phyloP scores from a whole-genome alignment of 1,284 basidiomycete species.

The Melampsora americana region DNA sequence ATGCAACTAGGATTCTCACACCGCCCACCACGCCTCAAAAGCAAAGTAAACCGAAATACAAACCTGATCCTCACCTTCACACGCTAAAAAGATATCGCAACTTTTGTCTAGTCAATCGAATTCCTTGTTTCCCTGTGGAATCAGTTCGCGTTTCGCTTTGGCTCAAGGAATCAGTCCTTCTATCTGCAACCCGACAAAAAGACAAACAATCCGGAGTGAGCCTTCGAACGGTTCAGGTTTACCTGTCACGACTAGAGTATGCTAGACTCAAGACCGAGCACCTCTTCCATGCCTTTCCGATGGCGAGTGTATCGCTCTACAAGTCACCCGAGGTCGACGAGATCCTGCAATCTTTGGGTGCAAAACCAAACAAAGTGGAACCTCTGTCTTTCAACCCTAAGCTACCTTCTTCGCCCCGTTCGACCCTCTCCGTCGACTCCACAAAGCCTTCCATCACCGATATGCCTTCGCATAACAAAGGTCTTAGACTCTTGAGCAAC shows the following conservation, averaged over 20 bases:
- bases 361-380: background rate
- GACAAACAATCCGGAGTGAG: slow-evolving; percentile 30
- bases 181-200: slow-evolving; percentile 18
- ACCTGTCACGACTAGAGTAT: slow-evolving; percentile 42
- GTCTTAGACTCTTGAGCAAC: background rate
- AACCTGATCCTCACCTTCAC: slow-evolving; percentile 42
- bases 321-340: slow-evolving; percentile 19
- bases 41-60: background rate
- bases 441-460: background rate
- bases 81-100: slow-evolving; percentile 33
- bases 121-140: slow-evolving; percentile 37
- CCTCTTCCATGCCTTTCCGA: slow-evolving; percentile 9
- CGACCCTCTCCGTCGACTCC: background rate
- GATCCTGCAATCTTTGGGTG: slow-evolving; percentile 22
- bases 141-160: slow-evolving; percentile 36
- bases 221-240: slow-evolving; percentile 40
- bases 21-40: slow-evolving; percentile 8
- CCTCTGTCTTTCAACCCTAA: background rate
- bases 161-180: slow-evolving; percentile 32
- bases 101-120: slow-evolving; percentile 36
- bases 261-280: slow-evolving; percentile 27
- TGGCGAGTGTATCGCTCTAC: slow-evolving; percentile 19
- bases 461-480: too few species aligned
- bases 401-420: too few species aligned
- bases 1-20: background rate